phyloP scores from a whole-genome alignment of 108 stramenopile species.

The Stephanodiscus triporus region DNA sequence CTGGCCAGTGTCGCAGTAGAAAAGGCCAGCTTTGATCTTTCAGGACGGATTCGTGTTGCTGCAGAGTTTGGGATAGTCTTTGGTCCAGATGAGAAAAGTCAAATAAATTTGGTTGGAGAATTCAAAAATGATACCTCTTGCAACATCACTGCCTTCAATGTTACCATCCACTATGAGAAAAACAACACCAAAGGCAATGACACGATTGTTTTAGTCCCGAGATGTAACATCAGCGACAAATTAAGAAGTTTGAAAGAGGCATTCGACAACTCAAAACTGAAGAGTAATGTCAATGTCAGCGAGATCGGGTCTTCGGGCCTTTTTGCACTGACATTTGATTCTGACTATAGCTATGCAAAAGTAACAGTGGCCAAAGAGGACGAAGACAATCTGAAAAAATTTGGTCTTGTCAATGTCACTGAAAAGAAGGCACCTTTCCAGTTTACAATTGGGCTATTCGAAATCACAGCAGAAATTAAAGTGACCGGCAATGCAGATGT shows the following conservation, averaged over 20 bases:
- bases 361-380: not conserved
- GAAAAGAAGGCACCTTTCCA: constrained; percentile 22
- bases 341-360: constrained; percentile 16
- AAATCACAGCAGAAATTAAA: constrained; percentile 7
- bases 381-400: not conserved
- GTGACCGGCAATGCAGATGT: constrained; percentile 21
- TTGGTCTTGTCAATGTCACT: not conserved
- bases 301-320: constrained; percentile 9
- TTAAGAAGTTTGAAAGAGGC: not conserved
- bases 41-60: not conserved
- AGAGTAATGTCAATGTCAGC: constrained; percentile 12
- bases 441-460: constrained; percentile 12
- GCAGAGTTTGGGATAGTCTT: constrained; percentile 28
- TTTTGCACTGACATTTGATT: constrained; percentile 30
- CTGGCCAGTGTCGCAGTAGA: constrained; percentile 27
- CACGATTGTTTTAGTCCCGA: not conserved
- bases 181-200: constrained; percentile 10
- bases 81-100: constrained; percentile 16
- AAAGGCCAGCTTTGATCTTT: constrained; percentile 15
- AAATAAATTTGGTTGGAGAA: constrained; percentile 2
- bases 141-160: constrained; percentile 12
- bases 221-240: not conserved
- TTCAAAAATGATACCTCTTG: not conserved
- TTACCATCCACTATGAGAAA: not conserved
- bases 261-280: not conserved